phyloP scores from a whole-genome alignment of 495 filamentous ascomycete species.

The Xylaria curta region DNA sequence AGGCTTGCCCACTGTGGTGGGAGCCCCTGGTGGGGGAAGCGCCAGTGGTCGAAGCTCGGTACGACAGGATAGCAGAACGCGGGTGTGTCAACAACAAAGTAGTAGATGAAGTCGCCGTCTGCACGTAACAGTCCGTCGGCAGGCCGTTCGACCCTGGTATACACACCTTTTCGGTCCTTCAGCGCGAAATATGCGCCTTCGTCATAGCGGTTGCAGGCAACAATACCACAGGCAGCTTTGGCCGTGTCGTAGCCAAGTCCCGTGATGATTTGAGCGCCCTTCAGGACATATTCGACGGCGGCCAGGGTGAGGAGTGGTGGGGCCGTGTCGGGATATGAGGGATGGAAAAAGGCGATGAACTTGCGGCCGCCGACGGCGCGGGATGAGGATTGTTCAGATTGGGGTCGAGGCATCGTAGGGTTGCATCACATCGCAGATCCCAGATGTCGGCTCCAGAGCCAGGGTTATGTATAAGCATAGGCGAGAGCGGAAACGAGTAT shows the following conservation, averaged over 20 bases:
- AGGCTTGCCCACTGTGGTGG: slow-evolving; percentile 14
- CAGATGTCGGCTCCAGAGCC: neutral
- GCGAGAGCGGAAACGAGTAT: neutral
- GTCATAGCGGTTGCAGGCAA: slow-evolving; percentile 11
- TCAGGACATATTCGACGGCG: neutral
- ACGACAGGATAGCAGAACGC: slow-evolving; percentile 18
- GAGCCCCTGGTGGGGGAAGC: slow-evolving; percentile 28
- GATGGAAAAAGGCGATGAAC: slow-evolving; percentile 12
- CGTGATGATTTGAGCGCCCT: neutral
- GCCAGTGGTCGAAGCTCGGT: slow-evolving; percentile 33
- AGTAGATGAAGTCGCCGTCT: neutral
- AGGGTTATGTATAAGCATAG: neutral
- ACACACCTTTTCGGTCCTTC: neutral
- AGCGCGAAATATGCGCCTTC: neutral
- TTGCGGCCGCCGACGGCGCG: slow-evolving; percentile 7
- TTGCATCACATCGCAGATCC: slow-evolving; percentile 1
- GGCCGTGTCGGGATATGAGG: neutral
- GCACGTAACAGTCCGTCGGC: neutral
- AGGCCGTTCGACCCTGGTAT: neutral
- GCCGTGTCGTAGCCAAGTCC: neutral
- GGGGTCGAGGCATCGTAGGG: neutral
- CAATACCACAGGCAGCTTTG: slow-evolving; percentile 1
- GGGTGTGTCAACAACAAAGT: neutral
- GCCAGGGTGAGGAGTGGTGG: slow-evolving; percentile 7
- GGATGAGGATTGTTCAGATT: neutral